Conservation (phyloP, 2,329 filamentous ascomycete species). For the Colletotrichum chrysophilum region DNA sequence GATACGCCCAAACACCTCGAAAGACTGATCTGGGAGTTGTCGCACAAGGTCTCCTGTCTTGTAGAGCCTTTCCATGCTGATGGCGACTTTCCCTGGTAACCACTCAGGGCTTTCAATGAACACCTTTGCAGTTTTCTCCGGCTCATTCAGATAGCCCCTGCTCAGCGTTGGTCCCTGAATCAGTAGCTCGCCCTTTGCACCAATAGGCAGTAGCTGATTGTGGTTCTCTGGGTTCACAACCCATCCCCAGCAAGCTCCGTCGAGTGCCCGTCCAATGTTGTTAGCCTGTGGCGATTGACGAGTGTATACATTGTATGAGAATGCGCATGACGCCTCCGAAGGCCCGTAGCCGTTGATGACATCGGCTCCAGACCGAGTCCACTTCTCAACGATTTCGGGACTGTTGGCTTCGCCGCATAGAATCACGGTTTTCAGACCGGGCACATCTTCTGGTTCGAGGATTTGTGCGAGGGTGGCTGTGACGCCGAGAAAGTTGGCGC, state of each 20-base stretch:
- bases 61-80: conserved; percentile 36
- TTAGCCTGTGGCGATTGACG: conserved; percentile 42
- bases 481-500: conserved; percentile 57
- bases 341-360: conserved; percentile 57
- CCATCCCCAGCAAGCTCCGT: conserved; percentile 49
- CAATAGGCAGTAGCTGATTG: conserved; percentile 55
- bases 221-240: conserved; percentile 57
- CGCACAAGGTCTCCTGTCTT: conserved; percentile 47
- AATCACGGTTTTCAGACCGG: conserved; percentile 35
- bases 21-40: conserved; percentile 11
- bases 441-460: conserved; percentile 39
- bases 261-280: conserved; percentile 51
- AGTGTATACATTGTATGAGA: conserved; percentile 32
- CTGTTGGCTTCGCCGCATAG: conserved; percentile 54
- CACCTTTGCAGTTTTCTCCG: conserved; percentile 45
- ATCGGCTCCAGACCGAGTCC: conserved; percentile 31
- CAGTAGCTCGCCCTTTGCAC: conserved; percentile 61
- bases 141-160: conserved; percentile 54
- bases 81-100: conserved; percentile 9
- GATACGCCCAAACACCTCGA: conserved; percentile 21
- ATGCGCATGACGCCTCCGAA: conserved; percentile 55
- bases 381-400: conserved; percentile 47
- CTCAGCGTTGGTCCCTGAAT: conserved; percentile 61
- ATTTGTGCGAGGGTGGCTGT: conserved; percentile 61
- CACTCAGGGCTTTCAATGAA: conserved; percentile 50